Conservation (phyloP, 805 yeast species). For the Cyberlindnera lachancei region DNA sequence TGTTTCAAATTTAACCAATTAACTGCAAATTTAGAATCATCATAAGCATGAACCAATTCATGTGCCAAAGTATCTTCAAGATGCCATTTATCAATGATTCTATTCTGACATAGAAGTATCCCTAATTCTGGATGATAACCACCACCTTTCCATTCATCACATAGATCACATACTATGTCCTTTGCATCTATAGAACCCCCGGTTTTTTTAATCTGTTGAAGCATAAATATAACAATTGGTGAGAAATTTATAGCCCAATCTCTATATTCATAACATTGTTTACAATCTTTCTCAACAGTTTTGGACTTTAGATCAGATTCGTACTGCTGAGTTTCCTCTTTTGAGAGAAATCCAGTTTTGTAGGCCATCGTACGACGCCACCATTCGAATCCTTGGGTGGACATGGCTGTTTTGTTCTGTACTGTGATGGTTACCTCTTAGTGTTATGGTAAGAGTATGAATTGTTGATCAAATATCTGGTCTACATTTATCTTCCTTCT, state of each 20-base stretch:
- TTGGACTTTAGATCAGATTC: conserved; percentile 45
- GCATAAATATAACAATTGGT: conserved; percentile 83
- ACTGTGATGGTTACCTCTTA: not conserved
- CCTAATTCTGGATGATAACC: conserved; percentile 93
- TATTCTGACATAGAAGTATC: conserved; percentile 78
- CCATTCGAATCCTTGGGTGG: conserved; percentile 56
- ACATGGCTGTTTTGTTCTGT: not conserved
- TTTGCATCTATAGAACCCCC: conserved; percentile 41
- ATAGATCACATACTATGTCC: conserved; percentile 70
- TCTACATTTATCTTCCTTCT: no score
- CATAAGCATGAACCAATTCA: conserved; percentile 90
- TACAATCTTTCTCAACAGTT: conserved; percentile 48
- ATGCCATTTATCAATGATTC: conserved; percentile 60
- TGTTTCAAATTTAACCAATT: conserved; percentile 81
- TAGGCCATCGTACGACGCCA: conserved; percentile 71
- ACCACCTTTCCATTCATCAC: conserved; percentile 80
- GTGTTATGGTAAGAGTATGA: not conserved
- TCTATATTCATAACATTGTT: conserved; percentile 61
- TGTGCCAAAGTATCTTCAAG: conserved; percentile 89
- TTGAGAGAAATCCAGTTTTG: conserved; percentile 59
- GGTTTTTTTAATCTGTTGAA: conserved; percentile 63
- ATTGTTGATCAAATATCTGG: no score
- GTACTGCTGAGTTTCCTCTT: conserved; percentile 44
- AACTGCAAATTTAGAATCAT: conserved; percentile 78
- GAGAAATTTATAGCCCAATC: conserved; percentile 76